Base-by-base conservation (phyloP, 176 grass and related monocot genomes). In the Ampelocalamus luodianensis region DNA sequence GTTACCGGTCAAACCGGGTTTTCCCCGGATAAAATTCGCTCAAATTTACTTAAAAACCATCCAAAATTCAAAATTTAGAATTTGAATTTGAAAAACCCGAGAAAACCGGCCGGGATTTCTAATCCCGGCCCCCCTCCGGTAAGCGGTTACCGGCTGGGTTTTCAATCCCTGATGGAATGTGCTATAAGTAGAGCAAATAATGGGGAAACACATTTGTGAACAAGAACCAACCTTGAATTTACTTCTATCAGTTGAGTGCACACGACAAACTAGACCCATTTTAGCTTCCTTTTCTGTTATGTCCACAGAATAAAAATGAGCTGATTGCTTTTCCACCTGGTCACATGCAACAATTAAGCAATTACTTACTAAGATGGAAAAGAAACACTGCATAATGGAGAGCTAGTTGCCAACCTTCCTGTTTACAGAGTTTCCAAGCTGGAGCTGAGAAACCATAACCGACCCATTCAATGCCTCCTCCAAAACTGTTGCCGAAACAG, bases 241-340 rank as follows among this genome's bases (percentile, higher is more conserved):
- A 82, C 96, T 99, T 89, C 85, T 96, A 76, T 89, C 88, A 76
- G 92, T 85, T 77, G 96, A 94, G 77, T 92, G 80, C 40, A 94
- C 96, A 65, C 90, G 93, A 56, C 96, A 99, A 87, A 99, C 93
- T 36, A 99, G 63, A 76, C 96, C 96, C 78, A 84, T 88, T 80
- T 88, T 83, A 54, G 92, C 91, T 83, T 94, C 90, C 76, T 81
- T 90, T 83, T 92, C 93, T 79, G 96, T 92, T 91, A 99, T 89
- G 72, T 94, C 90, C 50, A 99, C 84, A 27, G 93, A 94, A 82
- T 96, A 99, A 65, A 99, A 99, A 83, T 99, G 93, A 81, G 96
- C 96, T 79, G 91, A 86, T 83, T 99, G 96, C 65, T 96, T 99
- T 87, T 99, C 93, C 84, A 99, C 96, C 96, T 99, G 84, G 45